Evolutionary conservation across 2,329 filamentous ascomycete genomes (phyloP).

Genomic region (Celoporthe dispersa): DNA sequence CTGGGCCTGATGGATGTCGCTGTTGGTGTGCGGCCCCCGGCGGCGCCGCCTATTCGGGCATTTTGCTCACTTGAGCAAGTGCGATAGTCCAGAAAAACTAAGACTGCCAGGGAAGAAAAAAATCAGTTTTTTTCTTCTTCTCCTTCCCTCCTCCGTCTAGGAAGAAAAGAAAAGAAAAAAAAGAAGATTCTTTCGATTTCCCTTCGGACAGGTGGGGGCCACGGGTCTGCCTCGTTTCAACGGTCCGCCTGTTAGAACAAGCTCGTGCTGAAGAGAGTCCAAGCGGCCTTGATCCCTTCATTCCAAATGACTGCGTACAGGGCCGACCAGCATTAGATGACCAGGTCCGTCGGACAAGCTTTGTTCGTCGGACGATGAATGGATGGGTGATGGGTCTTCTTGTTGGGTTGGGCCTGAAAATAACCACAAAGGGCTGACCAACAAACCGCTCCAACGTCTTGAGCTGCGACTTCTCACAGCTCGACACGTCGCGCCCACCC

Average conservation of each 20-base stretch:
- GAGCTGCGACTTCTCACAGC: neutral
- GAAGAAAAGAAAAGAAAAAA: neutral
- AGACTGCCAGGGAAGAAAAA: slow-evolving; percentile 10
- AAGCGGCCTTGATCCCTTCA: slow-evolving; percentile 1
- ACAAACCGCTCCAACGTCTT: neutral
- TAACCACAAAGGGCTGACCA: slow-evolving; percentile 7
- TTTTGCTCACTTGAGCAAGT: slow-evolving; percentile 23
- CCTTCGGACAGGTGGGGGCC: neutral
- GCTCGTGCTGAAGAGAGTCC: slow-evolving; percentile 3
- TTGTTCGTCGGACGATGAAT: neutral
- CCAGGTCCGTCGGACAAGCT: neutral
- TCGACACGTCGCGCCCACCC: neutral
- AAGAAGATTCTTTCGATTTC: neutral
- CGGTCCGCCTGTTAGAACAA: slow-evolving; percentile 2
- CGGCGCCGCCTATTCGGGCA: neutral
- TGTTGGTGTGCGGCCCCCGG: neutral
- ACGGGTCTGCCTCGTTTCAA: neutral
- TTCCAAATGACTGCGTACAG: neutral
- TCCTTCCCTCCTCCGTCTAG: neutral
- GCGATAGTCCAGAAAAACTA: slow-evolving; percentile 9
- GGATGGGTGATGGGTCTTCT: neutral
- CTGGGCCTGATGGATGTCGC: neutral
- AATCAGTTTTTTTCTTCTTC: slow-evolving; percentile 18
- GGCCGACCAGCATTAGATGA: neutral
- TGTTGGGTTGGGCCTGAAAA: neutral